Conservation (phyloP, 345 rosid genomes). For the Gossypium rotundifolium region DNA sequence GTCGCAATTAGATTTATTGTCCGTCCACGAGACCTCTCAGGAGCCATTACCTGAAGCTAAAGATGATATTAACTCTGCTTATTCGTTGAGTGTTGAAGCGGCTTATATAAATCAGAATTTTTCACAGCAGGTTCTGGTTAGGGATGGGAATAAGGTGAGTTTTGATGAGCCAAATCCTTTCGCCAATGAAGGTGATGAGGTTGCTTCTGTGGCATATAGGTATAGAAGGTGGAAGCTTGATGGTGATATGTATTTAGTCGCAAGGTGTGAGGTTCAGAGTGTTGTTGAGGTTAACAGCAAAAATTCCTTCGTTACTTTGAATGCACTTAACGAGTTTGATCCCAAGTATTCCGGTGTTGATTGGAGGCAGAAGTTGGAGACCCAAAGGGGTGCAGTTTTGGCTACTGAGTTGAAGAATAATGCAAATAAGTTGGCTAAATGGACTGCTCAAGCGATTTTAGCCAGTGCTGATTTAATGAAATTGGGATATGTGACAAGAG, state of each 20-base stretch:
- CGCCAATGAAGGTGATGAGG: slow-evolving; percentile 91
- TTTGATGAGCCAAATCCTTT: slow-evolving; percentile 91
- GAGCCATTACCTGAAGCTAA: slow-evolving; percentile 86
- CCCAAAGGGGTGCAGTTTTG: slow-evolving; percentile 95
- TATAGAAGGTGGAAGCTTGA: slow-evolving; percentile 97
- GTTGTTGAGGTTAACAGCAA: slow-evolving; percentile 71
- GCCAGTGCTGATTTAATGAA: slow-evolving; percentile 96
- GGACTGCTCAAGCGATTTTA: slow-evolving; percentile 95
- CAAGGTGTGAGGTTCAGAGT: slow-evolving; percentile 92
- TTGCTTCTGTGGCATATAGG: slow-evolving; percentile 87
- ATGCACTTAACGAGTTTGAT: slow-evolving; percentile 96
- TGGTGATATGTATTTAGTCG: slow-evolving; percentile 65
- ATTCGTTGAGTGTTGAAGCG: slow-evolving; percentile 81
- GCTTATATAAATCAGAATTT: slow-evolving; percentile 81
- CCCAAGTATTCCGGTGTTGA: slow-evolving; percentile 94
- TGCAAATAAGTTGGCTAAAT: slow-evolving; percentile 86
- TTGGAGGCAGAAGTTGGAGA: slow-evolving; percentile 98
- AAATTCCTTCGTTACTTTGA: slow-evolving; percentile 71
- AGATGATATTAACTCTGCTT: slow-evolving; percentile 76
- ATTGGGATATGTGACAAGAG: slow-evolving; percentile 90
- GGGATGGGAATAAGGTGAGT: slow-evolving; percentile 73
- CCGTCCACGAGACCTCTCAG: slow-evolving; percentile 89
- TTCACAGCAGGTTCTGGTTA: slow-evolving; percentile 79
- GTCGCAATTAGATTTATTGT: slow-evolving; percentile 81
- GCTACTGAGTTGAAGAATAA: slow-evolving; percentile 96